Evolutionary conservation across 2,329 filamentous ascomycete genomes (phyloP).

Genomic region (Diaporthe sp.): DNA sequence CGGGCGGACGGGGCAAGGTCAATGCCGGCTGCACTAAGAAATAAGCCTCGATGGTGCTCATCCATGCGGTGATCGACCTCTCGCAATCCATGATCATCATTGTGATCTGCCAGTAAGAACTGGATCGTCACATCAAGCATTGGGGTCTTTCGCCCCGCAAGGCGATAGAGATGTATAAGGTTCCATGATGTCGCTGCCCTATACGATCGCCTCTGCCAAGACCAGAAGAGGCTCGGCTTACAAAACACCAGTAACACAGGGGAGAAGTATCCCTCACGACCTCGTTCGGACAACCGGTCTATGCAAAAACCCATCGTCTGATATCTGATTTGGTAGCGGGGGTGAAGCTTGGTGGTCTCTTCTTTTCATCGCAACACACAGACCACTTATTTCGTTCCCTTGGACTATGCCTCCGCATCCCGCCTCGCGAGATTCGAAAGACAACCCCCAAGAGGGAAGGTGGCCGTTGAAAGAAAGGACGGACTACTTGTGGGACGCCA

Average conservation of each 20-base stretch:
- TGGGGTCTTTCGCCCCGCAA: conserved; percentile 8
- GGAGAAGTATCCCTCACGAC: neutral
- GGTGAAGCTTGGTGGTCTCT: neutral
- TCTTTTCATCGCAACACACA: conserved; percentile 2
- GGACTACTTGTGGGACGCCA: neutral
- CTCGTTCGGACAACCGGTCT: conserved; percentile 5
- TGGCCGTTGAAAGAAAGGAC: conserved; percentile 9
- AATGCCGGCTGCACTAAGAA: neutral
- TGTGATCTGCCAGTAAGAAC: neutral
- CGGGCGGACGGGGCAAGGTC: neutral
- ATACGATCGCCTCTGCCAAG: neutral
- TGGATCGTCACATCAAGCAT: conserved; percentile 18
- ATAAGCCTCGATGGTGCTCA: neutral
- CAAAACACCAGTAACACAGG: conserved; percentile 22
- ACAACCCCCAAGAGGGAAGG: conserved; percentile 5
- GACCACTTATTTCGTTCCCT: neutral
- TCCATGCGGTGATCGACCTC: conserved; percentile 19
- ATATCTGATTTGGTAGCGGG: neutral
- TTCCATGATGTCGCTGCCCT: neutral
- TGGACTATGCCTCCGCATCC: neutral
- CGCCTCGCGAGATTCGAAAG: neutral
- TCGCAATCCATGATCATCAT: conserved; percentile 7
- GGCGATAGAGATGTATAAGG: neutral
- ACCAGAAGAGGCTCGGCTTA: conserved; percentile 1
- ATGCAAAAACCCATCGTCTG: conserved; percentile 15